Conservation (phyloP, 2,329 filamentous ascomycete species). For the Fusarium circinatum region DNA sequence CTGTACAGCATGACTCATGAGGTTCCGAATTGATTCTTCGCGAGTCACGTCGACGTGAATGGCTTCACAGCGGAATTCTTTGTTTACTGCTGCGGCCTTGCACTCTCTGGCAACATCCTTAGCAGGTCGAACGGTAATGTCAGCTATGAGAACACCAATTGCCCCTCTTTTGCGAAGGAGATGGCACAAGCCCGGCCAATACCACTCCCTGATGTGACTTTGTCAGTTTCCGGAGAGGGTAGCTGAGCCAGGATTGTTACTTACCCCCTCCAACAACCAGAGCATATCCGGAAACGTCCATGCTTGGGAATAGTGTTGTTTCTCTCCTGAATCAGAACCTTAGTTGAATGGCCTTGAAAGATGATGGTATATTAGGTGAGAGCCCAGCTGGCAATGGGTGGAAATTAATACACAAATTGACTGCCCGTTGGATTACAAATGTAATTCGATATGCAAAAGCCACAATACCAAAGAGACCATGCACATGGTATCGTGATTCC, state of each 20-base stretch:
- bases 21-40: background rate
- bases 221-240: background rate
- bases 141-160: background rate
- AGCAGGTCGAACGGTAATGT: background rate
- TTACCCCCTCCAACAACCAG: background rate
- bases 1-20: background rate
- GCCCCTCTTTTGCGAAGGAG: background rate
- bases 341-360: too few relatives aligned
- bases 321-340: background rate
- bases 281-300: background rate
- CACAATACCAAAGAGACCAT: background rate
- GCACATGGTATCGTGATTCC: background rate
- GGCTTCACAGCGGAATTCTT: background rate
- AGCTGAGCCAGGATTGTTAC: background rate
- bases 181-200: background rate
- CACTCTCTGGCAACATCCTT: background rate
- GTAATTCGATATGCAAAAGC: accelerated
- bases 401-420: background rate
- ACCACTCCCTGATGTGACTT: background rate
- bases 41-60: background rate
- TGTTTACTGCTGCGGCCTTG: background rate
- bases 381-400: accelerated
- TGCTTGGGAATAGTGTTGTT: background rate
- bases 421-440: background rate
- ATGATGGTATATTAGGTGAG: too few relatives aligned